Percentiles rank a stretch among this genome's conserved stretches.
Evolutionary conservation across 805 yeast species (phyloP).

Genomic region (Yamadazyma kitorensis): DNA sequence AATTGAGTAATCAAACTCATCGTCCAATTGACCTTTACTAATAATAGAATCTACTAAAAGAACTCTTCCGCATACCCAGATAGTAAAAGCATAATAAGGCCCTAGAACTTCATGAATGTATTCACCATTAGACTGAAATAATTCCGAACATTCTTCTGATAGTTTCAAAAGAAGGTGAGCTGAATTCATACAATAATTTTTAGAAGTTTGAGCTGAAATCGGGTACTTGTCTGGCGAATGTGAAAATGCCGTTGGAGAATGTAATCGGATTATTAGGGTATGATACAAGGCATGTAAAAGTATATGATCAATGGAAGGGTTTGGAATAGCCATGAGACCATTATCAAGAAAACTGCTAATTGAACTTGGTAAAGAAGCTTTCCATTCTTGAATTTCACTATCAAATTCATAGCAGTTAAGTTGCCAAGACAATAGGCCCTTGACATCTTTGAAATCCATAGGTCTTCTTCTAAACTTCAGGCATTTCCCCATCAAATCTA

Average conservation of each 20-base stretch:
- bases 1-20: constrained; percentile 12
- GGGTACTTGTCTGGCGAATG: constrained; percentile 12
- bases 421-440: constrained; percentile 16
- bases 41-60: constrained; percentile 13
- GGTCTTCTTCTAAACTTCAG: constrained; percentile 14
- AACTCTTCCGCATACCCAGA: constrained; percentile 18
- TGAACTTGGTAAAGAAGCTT: constrained; percentile 8
- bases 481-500: constrained; percentile 13
- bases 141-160: constrained; percentile 7
- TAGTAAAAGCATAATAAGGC: constrained; percentile 17
- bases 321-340: constrained; percentile 1
- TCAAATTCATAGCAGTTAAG: constrained; percentile 16
- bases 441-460: constrained; percentile 14
- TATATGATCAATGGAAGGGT: constrained; percentile 9
- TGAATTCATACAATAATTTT: constrained; percentile 11
- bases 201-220: constrained; percentile 14
- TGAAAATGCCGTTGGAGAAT: constrained; percentile 16
- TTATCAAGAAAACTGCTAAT: constrained; percentile 9
- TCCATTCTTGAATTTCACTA: constrained; percentile 14
- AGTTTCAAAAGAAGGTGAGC: constrained; percentile 10
- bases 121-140: constrained; percentile 6
- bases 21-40: constrained; percentile 9
- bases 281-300: constrained; percentile 16
- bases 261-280: constrained; percentile 14
- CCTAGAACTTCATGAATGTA: constrained; percentile 13